A percentile compares a stretch with the other conserved stretches of the same genome.
phyloP scores from a whole-genome alignment of 106 monocot genomes.

The Dendrobium huoshanense region DNA sequence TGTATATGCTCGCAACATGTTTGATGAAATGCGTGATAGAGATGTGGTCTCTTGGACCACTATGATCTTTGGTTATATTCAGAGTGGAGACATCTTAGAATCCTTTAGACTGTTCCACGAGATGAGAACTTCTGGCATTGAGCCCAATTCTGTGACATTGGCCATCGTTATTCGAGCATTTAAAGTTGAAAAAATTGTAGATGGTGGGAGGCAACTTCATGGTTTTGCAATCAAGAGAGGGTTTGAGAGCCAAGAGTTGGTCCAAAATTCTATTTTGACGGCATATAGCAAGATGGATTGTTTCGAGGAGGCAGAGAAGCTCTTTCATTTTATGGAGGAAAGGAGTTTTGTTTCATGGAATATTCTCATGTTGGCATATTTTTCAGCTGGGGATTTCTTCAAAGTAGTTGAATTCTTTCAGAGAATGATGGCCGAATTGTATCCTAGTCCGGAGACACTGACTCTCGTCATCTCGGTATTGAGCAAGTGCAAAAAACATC shows the following conservation, averaged over 20 bases:
- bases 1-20: conserved; percentile 21
- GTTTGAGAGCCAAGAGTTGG: conserved; percentile 23
- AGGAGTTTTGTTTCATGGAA: conserved; percentile 53
- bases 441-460: conserved; percentile 34
- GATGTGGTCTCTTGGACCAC: conserved; percentile 66
- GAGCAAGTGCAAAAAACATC: conserved; percentile 16
- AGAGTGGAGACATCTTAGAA: conserved; percentile 6
- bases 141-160: conserved; percentile 34
- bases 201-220: conserved; percentile 21
- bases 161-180: conserved; percentile 25
- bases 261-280: conserved; percentile 43
- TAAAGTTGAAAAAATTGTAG: neutral
- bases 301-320: conserved; percentile 16
- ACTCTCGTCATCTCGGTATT: conserved; percentile 37
- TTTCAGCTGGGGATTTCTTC: conserved; percentile 16
- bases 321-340: conserved; percentile 23
- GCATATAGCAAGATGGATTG: conserved; percentile 20
- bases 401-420: conserved; percentile 23
- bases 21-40: conserved; percentile 49
- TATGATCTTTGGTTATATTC: conserved; percentile 29
- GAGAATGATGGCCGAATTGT: conserved; percentile 24
- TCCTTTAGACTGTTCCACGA: conserved; percentile 17
- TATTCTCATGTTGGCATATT: conserved; percentile 40
- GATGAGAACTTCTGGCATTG: conserved; percentile 24
- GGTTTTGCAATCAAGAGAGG: conserved; percentile 45